Evolutionary conservation across 1,284 basidiomycete species (phyloP).

Genomic region (Trichosporon sp.): DNA sequence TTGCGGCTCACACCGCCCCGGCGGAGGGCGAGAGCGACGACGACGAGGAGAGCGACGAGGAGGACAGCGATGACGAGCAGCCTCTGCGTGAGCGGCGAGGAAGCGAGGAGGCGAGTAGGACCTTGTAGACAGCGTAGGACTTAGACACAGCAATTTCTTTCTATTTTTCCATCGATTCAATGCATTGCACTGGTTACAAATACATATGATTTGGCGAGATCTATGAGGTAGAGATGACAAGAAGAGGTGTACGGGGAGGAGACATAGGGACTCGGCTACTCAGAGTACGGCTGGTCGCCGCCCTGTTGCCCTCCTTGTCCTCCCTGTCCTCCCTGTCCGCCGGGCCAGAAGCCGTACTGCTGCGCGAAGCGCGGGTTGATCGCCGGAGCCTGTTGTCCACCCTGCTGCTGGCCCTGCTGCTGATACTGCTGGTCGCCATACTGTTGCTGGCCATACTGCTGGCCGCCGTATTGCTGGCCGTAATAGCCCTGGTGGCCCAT

Average conservation of each 20-base stretch:
- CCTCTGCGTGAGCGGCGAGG: too few species aligned
- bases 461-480: not conserved
- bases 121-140: not conserved
- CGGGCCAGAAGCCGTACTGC: constrained; percentile 24
- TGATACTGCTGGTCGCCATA: constrained; percentile 5
- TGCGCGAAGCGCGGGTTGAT: constrained; percentile 46
- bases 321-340: not conserved
- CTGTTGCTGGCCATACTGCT: constrained; percentile 8
- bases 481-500: constrained; percentile 12
- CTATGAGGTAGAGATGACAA: not conserved
- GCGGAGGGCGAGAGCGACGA: constrained; percentile 19
- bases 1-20: constrained; percentile 33
- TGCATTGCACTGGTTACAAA: not conserved
- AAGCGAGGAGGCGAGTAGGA: not conserved
- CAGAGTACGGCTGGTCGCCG: not conserved
- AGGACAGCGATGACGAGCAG: constrained; percentile 17
- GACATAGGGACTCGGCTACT: not conserved
- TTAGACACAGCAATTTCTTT: not conserved
- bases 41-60: constrained; percentile 17
- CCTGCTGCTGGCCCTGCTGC: constrained; percentile 7
- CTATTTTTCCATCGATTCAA: not conserved
- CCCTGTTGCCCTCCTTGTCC: not conserved
- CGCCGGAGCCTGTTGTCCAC: constrained; percentile 23
- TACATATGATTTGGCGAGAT: not conserved
- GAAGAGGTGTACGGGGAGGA: not conserved